Percentiles rank a stretch among this genome's conserved stretches.
Evolutionary conservation across 495 filamentous ascomycete species (phyloP).

Genomic region (Coniosporium apollinis): DNA sequence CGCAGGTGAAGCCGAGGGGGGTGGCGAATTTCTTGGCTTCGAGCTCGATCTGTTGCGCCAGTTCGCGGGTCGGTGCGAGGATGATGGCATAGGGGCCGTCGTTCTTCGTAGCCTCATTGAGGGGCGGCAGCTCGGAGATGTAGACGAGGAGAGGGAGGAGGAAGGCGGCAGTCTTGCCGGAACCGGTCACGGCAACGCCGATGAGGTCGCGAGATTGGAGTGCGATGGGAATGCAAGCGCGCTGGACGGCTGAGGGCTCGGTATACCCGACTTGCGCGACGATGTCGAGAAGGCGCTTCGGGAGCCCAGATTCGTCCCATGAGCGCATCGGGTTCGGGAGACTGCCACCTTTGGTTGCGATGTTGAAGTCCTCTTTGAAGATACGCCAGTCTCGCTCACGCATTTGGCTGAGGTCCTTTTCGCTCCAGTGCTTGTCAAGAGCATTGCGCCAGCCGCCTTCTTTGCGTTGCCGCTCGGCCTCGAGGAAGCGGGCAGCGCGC

Average conservation of each 20-base stretch:
- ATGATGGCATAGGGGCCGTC: slow-evolving; percentile 95
- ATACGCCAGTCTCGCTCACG: slow-evolving; percentile 97
- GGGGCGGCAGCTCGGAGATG: slow-evolving; percentile 75
- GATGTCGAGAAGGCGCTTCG: slow-evolving; percentile 65
- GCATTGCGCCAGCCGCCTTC: slow-evolving; percentile 58
- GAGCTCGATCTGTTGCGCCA: slow-evolving; percentile 93
- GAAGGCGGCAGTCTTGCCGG: slow-evolving; percentile 96
- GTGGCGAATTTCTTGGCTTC: slow-evolving; percentile 89
- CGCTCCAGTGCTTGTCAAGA: slow-evolving; percentile 89
- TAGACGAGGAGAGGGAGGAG: slow-evolving; percentile 89
- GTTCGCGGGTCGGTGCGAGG: slow-evolving; percentile 90
- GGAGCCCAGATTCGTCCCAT: slow-evolving; percentile 76
- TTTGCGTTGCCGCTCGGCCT: slow-evolving; percentile 67
- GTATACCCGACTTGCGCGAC: slow-evolving; percentile 79
- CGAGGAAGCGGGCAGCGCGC: slow-evolving; percentile 65
- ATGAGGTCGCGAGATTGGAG: slow-evolving; percentile 88
- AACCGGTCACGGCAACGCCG: slow-evolving; percentile 95
- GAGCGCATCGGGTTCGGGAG: slow-evolving; percentile 95
- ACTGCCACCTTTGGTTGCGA: slow-evolving; percentile 73
- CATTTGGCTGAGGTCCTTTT: slow-evolving; percentile 93
- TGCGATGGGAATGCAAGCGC: slow-evolving; percentile 90
- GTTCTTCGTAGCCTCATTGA: slow-evolving; percentile 79
- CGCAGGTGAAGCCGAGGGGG: slow-evolving; percentile 85
- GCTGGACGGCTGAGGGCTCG: slow-evolving; percentile 81
- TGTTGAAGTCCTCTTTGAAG: slow-evolving; percentile 99